phyloP scores from a whole-genome alignment of 495 filamentous ascomycete genomes.

The Annulohypoxylon moriforme region DNA sequence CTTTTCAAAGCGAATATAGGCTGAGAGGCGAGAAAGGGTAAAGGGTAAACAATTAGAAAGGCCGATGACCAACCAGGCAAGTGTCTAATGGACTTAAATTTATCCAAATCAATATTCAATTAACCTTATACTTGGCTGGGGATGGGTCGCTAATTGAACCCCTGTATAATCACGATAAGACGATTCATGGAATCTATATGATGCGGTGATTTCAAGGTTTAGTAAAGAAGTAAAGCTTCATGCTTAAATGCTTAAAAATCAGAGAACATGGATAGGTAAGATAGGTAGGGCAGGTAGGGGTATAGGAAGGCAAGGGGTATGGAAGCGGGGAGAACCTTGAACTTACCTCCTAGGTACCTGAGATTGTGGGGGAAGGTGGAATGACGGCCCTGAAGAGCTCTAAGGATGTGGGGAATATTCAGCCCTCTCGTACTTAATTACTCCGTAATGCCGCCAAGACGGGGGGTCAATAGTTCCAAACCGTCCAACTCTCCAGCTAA shows the following conservation, averaged over 20 bases:
- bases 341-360: conserved; percentile 1
- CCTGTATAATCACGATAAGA: conserved; percentile 23
- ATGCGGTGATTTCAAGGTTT: background rate
- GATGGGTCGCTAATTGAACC: conserved; percentile 12
- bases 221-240: background rate
- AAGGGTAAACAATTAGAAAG: conserved; percentile 16
- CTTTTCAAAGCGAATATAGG: conserved; percentile 39
- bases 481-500: conserved; percentile 25
- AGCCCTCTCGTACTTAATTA: conserved; percentile 38
- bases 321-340: conserved; percentile 3
- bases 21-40: conserved; percentile 34
- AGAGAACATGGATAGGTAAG: background rate
- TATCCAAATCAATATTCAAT: conserved; percentile 44
- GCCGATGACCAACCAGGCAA: conserved; percentile 44
- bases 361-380: conserved; percentile 29
- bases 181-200: background rate
- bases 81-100: conserved; percentile 30
- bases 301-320: background rate
- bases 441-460: conserved; percentile 41
- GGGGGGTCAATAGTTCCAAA: conserved; percentile 19
- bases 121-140: conserved; percentile 39
- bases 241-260: conserved; percentile 24
- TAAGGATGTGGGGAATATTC: conserved; percentile 28
- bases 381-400: conserved; percentile 35
- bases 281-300: background rate